Evolutionary conservation across 495 filamentous ascomycete genomes (phyloP).

Genomic region (Penicillium samsonianum): DNA sequence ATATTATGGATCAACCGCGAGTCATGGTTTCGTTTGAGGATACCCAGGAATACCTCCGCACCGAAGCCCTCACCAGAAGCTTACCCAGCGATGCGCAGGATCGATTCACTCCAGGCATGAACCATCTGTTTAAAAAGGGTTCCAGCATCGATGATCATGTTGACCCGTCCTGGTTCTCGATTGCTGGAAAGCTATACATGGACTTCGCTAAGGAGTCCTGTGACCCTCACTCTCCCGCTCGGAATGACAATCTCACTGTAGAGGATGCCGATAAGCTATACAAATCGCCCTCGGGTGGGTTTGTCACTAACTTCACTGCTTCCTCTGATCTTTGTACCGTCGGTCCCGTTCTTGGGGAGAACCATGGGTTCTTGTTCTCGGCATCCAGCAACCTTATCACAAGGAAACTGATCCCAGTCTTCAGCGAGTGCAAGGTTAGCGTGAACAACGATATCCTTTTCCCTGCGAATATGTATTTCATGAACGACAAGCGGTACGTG

Average conservation of each 20-base stretch:
- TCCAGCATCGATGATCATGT: conserved; percentile 18
- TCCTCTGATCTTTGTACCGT: conserved; percentile 64
- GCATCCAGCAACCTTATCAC: conserved; percentile 51
- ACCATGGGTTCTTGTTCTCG: conserved; percentile 72
- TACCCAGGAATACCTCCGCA: conserved; percentile 56
- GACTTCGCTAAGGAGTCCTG: conserved; percentile 61
- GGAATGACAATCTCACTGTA: conserved; percentile 41
- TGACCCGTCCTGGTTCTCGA: conserved; percentile 27
- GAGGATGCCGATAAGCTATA: conserved; percentile 35
- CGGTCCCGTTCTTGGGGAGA: conserved; percentile 51
- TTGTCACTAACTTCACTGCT: conserved; percentile 65
- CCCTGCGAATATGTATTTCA: conserved; percentile 75
- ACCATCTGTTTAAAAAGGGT: conserved; percentile 27
- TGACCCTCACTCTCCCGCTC: conserved; percentile 59
- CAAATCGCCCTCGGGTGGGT: conserved; percentile 49
- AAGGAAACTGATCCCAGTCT: conserved; percentile 64
- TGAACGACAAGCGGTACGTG: conserved; percentile 68
- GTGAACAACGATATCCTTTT: conserved; percentile 81
- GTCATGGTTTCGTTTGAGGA: conserved; percentile 67
- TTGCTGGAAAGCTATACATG: conserved; percentile 57
- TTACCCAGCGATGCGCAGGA: conserved; percentile 39
- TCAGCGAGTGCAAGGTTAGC: conserved; percentile 73
- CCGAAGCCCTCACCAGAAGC: conserved; percentile 51
- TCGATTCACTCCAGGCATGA: conserved; percentile 38
- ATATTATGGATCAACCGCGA: conserved; percentile 69